These are phyloP conservation scores for Globisporangium splendens DNA, from an alignment of 352 stramenopile genomes.

Conservation along the genomic window DNA sequence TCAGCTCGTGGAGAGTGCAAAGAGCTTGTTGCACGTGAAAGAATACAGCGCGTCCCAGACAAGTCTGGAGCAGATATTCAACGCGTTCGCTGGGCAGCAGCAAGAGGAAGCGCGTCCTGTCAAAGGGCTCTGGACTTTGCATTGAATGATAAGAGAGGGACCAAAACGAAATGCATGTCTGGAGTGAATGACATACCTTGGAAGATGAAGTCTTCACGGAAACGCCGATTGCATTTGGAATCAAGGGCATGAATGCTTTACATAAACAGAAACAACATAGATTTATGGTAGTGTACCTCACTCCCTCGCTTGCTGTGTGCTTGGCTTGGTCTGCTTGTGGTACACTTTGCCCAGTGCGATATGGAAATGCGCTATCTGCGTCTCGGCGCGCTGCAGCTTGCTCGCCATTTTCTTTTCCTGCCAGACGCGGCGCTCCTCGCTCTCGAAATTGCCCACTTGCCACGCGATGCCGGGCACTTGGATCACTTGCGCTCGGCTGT, in stretches of 20 bases:
- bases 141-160: background rate
- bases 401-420: conserved; percentile 95
- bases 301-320: background rate
- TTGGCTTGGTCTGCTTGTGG: background rate
- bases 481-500: conserved; percentile 81
- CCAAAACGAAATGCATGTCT: background rate
- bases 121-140: background rate
- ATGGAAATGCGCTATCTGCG: conserved; percentile 64
- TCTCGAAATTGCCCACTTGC: conserved; percentile 66
- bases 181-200: too few species aligned
- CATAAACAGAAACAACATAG: background rate
- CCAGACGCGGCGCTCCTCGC: conserved; percentile 80
- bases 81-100: conserved; percentile 60
- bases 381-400: conserved; percentile 83
- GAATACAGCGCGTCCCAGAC: conserved; percentile 84
- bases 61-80: conserved; percentile 88
- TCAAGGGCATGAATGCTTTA: too few species aligned
- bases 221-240: too few species aligned
- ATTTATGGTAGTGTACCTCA: background rate
- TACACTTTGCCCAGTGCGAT: background rate
- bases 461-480: conserved; percentile 74
- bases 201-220: too few species aligned
- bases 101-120: conserved; percentile 18
- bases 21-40: conserved; percentile 32
- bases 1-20: conserved; percentile 6